These are phyloP conservation scores for Polyporus tsugae DNA, from an alignment of 1,284 basidiomycete species.

Conservation along the genomic window DNA sequence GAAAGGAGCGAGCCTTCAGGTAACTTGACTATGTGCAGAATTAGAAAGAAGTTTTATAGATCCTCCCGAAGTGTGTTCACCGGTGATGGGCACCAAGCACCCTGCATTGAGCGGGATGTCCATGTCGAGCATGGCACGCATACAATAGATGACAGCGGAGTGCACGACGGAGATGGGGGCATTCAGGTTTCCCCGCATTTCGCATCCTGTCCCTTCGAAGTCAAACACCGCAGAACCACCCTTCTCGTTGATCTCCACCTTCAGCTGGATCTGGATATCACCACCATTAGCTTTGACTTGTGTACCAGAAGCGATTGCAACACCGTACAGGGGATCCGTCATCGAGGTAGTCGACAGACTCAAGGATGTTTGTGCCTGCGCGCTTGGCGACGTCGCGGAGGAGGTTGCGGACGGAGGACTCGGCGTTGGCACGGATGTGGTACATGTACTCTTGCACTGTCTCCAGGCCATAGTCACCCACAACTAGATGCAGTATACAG, in stretches of 20 bases:
- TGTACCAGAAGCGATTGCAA: background rate
- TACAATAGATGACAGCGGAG: conserved; percentile 94
- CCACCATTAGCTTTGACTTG: background rate
- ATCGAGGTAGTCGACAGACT: conserved; percentile 83
- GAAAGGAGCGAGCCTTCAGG: conserved; percentile 83
- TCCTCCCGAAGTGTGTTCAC: conserved; percentile 49
- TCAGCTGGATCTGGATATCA: conserved; percentile 73
- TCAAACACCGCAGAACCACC: conserved; percentile 89
- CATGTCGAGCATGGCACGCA: conserved; percentile 90
- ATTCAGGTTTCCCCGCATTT: conserved; percentile 92
- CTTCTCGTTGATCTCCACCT: conserved; percentile 81
- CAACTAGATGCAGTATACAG: conserved; percentile 55
- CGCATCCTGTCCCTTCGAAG: conserved; percentile 90
- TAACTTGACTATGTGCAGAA: conserved; percentile 67
- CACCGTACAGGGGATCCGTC: conserved; percentile 84
- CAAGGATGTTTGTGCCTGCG: conserved; percentile 70
- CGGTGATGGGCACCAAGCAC: conserved; percentile 83
- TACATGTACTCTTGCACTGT: conserved; percentile 95
- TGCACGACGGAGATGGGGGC: conserved; percentile 90
- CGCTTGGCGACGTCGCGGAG: conserved; percentile 80
- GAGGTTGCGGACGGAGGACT: conserved; percentile 86
- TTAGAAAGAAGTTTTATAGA: conserved; percentile 14
- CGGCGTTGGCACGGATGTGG: conserved; percentile 91
- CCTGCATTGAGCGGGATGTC: conserved; percentile 97
- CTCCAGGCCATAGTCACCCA: conserved; percentile 86